These are phyloP conservation scores for Kurtzmaniella quercitrusa DNA, from an alignment of 1,139 yeast genomes.

Conservation along the genomic window DNA sequence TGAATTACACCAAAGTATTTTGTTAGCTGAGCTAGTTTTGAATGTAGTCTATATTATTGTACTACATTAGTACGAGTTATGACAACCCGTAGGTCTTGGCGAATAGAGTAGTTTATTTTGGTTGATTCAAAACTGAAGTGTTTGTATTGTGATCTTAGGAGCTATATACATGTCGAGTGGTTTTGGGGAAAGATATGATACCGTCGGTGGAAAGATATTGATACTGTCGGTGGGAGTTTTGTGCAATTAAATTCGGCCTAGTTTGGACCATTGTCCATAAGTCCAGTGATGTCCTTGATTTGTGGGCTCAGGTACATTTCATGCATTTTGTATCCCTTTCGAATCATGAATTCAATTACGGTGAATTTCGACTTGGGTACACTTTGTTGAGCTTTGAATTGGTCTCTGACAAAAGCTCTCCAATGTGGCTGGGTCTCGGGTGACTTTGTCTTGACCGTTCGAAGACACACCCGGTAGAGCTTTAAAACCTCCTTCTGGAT, in stretches of 20 bases:
- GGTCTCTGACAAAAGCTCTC: constrained; percentile 45
- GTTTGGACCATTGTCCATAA: background rate
- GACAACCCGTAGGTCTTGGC: too few relatives aligned
- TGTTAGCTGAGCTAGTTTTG: background rate
- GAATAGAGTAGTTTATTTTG: too few relatives aligned
- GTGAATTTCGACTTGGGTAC: constrained; percentile 77
- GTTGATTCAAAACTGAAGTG: too few relatives aligned
- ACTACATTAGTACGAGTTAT: too few relatives aligned
- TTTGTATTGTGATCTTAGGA: too few relatives aligned
- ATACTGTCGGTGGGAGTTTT: too few relatives aligned
- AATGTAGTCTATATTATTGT: too few relatives aligned
- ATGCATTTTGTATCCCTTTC: constrained; percentile 68
- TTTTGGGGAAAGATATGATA: too few relatives aligned
- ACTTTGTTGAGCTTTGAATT: constrained; percentile 56
- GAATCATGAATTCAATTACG: constrained; percentile 78
- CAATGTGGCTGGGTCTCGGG: constrained; percentile 38
- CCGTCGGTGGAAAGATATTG: too few relatives aligned
- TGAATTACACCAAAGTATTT: constrained; percentile 45
- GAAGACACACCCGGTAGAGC: constrained; percentile 55
- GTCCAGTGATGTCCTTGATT: constrained; percentile 54
- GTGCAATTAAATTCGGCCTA: background rate
- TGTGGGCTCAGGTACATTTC: constrained; percentile 70
- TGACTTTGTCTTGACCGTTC: constrained; percentile 58
- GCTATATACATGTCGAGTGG: too few relatives aligned
- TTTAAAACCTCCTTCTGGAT: constrained; percentile 61